phyloP scores from a whole-genome alignment of 495 filamentous ascomycete species.

The Penicillium argentinense region DNA sequence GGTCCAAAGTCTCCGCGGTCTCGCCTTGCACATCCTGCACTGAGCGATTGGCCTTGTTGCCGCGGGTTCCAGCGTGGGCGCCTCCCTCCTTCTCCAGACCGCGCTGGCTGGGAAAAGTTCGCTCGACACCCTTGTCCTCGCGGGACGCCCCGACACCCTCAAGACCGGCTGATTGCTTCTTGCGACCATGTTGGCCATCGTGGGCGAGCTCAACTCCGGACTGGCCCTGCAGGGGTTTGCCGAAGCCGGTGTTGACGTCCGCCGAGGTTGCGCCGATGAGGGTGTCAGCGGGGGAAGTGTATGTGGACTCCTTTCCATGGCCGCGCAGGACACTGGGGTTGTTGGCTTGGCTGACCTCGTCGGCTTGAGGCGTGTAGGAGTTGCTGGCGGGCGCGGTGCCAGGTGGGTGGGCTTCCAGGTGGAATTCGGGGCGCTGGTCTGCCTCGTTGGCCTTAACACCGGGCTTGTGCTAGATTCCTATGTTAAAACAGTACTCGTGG shows the following conservation, averaged over 20 bases:
- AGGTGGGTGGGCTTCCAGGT: conserved; percentile 56
- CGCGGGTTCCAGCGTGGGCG: conserved; percentile 14
- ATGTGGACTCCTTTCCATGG: conserved; percentile 42
- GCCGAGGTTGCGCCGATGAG: conserved; percentile 62
- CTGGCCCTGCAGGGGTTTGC: conserved; percentile 63
- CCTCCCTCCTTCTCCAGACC: conserved; percentile 32
- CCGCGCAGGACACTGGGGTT: conserved; percentile 39
- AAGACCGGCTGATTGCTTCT: conserved; percentile 53
- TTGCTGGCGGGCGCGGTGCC: conserved; percentile 64
- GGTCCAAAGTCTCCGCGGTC: conserved; percentile 46
- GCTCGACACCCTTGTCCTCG: conserved; percentile 24
- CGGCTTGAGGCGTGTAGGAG: conserved; percentile 59
- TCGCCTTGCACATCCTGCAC: conserved; percentile 49
- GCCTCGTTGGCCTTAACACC: conserved; percentile 58
- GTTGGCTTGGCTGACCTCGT: conserved; percentile 45
- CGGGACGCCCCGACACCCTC: conserved; percentile 52
- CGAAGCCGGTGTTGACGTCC: conserved; percentile 60
- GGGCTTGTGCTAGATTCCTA: conserved; percentile 64
- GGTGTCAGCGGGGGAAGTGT: conserved; percentile 51
- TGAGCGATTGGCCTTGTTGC: conserved; percentile 29
- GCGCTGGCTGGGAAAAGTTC: conserved; percentile 28
- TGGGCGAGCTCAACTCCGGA: conserved; percentile 56
- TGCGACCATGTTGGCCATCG: conserved; percentile 51
- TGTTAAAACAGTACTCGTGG: no score
- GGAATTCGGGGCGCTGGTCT: conserved; percentile 64